Conservation (phyloP, 106 monocot species). For the Cymbidium sinense region DNA sequence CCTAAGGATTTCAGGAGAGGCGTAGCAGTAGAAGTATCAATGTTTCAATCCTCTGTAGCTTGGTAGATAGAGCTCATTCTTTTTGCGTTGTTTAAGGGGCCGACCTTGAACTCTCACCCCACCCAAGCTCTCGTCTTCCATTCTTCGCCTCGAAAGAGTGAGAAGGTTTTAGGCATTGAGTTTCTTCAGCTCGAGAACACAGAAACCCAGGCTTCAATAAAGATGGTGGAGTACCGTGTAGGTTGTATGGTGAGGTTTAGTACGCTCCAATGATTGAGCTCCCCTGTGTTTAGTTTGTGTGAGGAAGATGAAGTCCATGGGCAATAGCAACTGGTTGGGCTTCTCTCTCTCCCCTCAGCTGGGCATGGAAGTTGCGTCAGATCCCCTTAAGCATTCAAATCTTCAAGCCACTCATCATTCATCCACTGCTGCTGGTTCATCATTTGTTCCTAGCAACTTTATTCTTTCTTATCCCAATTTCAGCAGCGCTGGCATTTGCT, state of each 20-base stretch:
- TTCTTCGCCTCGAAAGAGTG: neutral
- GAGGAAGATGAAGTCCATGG: conserved; percentile 60
- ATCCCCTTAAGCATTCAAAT: conserved; percentile 16
- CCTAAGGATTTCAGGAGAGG: conserved; percentile 53
- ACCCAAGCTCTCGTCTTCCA: neutral
- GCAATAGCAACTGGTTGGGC: conserved; percentile 69
- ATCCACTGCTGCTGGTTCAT: conserved; percentile 24
- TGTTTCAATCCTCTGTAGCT: conserved; percentile 58
- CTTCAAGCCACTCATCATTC: conserved; percentile 26
- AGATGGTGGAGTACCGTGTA: conserved; percentile 1
- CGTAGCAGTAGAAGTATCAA: conserved; percentile 39
- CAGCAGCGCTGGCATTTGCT: conserved; percentile 44
- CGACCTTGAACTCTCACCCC: neutral
- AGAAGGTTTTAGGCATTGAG: neutral
- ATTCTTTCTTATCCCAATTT: conserved; percentile 43
- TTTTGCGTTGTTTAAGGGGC: conserved; percentile 44
- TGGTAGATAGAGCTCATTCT: conserved; percentile 1
- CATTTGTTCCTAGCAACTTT: conserved; percentile 41
- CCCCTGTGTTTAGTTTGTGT: conserved; percentile 12
- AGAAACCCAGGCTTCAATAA: conserved; percentile 15
- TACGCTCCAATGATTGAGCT: conserved; percentile 40
- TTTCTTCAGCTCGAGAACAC: conserved; percentile 12
- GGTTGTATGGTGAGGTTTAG: conserved; percentile 13
- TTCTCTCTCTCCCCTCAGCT: conserved; percentile 91
- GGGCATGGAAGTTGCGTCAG: conserved; percentile 50